Evolutionary conservation across 768 basidiomycete genomes (phyloP).

Genomic region (Naematelia aurantialba): DNA sequence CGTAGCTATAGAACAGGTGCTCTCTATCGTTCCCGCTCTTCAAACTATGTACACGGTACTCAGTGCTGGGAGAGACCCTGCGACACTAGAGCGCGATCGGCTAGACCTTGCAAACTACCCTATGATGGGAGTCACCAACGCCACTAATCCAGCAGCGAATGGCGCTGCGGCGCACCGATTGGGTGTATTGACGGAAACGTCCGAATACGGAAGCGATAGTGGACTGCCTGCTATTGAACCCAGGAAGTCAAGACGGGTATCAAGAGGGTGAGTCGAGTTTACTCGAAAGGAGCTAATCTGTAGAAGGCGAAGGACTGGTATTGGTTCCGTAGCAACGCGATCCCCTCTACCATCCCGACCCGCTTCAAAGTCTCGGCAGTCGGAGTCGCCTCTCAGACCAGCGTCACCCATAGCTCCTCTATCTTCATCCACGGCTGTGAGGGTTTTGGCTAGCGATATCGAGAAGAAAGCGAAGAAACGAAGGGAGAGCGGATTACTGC

Average conservation of each 20-base stretch:
- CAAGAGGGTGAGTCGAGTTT: constrained; percentile 1
- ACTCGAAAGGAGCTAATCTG: background rate
- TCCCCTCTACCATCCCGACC: constrained; percentile 4
- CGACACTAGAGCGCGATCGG: background rate
- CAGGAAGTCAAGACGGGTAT: constrained; percentile 3
- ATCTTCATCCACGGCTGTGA: too few relatives aligned
- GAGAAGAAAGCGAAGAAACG: constrained; percentile 3
- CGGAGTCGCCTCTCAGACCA: background rate
- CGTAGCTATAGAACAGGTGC: constrained; percentile 10
- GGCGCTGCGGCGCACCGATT: background rate
- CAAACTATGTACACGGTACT: constrained; percentile 6
- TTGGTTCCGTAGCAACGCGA: background rate
- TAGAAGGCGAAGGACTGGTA: constrained; percentile 1
- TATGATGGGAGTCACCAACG: constrained; percentile 5
- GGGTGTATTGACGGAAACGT: constrained; percentile 3
- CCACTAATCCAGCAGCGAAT: constrained; percentile 7
- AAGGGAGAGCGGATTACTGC: constrained; percentile 2
- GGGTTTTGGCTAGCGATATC: background rate
- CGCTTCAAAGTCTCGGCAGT: background rate
- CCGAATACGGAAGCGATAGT: constrained; percentile 6
- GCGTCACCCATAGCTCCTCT: background rate
- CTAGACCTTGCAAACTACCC: background rate
- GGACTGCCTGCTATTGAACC: background rate
- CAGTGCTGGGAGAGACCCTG: background rate
- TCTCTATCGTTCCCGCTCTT: constrained; percentile 11